Evolutionary conservation across 352 stramenopile genomes (phyloP).

Genomic region (Globisporangium radiosum): DNA sequence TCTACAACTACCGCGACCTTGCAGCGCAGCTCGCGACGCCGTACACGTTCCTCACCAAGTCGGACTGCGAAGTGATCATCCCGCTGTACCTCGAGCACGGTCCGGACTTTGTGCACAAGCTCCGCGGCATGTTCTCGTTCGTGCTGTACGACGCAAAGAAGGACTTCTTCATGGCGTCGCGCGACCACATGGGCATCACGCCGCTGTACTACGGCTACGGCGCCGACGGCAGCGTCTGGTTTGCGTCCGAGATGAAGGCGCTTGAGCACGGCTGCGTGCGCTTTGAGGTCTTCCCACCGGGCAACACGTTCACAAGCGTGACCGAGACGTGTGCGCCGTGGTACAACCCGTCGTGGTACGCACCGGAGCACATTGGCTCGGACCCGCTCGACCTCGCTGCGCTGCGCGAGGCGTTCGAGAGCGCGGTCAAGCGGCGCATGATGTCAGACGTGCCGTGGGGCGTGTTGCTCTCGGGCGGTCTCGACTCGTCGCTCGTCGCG

Average conservation of each 20-base stretch:
- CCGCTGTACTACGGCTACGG: conserved; percentile 98
- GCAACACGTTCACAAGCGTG: conserved; percentile 81
- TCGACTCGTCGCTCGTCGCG: conserved; percentile 98
- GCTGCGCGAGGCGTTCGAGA: conserved; percentile 91
- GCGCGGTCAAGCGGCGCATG: conserved; percentile 94
- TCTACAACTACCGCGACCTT: conserved; percentile 99
- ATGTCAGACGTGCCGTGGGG: conserved; percentile 99
- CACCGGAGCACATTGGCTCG: conserved; percentile 50
- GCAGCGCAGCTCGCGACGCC: conserved; percentile 73
- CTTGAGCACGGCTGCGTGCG: conserved; percentile 82
- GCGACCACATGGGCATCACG: conserved; percentile 98
- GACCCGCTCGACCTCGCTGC: conserved; percentile 57
- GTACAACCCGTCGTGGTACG: conserved; percentile 95
- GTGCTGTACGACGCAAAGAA: conserved; percentile 95
- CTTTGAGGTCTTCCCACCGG: conserved; percentile 88
- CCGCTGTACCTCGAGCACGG: conserved; percentile 92
- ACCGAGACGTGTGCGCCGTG: conserved; percentile 90
- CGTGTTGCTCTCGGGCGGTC: conserved; percentile 95
- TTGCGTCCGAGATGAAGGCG: conserved; percentile 98
- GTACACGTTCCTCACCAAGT: conserved; percentile 95
- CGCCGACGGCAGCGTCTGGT: conserved; percentile 95
- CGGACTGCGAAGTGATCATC: conserved; percentile 98
- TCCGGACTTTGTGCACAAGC: conserved; percentile 83
- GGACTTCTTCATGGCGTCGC: conserved; percentile 91
- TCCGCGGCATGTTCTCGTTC: conserved; percentile 99